phyloP scores from a whole-genome alignment of 352 stramenopile genomes.

The Elongisporangium anandrum region DNA sequence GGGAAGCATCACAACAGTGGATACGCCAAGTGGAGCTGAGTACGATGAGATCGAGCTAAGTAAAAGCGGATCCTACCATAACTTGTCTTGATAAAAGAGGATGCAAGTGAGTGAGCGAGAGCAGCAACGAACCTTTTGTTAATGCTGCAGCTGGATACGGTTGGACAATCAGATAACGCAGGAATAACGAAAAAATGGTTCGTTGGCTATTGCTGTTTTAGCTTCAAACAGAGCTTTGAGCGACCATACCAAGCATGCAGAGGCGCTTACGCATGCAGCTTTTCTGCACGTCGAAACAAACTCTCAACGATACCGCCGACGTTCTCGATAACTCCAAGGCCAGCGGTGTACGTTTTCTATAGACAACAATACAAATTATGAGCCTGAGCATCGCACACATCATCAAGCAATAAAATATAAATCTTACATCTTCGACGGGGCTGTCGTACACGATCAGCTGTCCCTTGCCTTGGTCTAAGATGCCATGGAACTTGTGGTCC shows the following conservation, averaged over 20 bases:
- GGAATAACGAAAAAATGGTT: conserved; percentile 1
- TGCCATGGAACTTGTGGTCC: conserved; percentile 98
- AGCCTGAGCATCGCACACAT: too few species aligned
- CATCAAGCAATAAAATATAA: not conserved
- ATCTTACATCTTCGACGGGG: conserved; percentile 86
- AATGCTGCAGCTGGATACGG: not conserved
- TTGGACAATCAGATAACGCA: not conserved
- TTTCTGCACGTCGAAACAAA: conserved; percentile 88
- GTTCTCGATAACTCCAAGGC: conserved; percentile 95
- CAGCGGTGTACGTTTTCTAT: conserved; percentile 91
- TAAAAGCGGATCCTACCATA: conserved; percentile 24
- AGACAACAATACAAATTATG: not conserved
- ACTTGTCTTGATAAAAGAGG: conserved; percentile 13
- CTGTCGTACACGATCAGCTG: conserved; percentile 99
- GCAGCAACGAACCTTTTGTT: not conserved
- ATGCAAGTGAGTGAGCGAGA: not conserved
- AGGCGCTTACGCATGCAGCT: conserved; percentile 62
- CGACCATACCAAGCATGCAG: not conserved
- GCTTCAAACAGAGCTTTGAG: not conserved
- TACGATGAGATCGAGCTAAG: conserved; percentile 21
- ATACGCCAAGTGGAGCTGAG: conserved; percentile 10
- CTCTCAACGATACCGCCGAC: conserved; percentile 96
- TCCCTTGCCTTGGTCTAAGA: conserved; percentile 98
- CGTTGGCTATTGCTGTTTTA: not conserved
- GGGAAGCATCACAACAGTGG: conserved; percentile 18